Evolutionary conservation across 345 rosid genomes (phyloP).

Genomic region (Corymbia maculata): DNA sequence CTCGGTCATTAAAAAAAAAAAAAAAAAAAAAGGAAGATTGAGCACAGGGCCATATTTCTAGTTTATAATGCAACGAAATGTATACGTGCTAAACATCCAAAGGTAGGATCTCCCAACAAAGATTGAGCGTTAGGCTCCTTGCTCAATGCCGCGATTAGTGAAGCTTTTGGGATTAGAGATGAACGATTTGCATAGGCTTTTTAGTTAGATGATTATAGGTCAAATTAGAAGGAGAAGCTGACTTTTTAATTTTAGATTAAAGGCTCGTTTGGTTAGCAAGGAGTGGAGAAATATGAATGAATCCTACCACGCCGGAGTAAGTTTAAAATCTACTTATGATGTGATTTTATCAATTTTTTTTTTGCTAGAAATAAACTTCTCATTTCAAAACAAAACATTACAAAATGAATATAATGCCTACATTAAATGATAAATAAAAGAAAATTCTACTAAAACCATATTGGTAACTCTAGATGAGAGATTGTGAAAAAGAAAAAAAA

Average conservation of each 20-base stretch:
- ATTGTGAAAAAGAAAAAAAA: too few relatives aligned
- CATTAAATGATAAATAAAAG: too few relatives aligned
- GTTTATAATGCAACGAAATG: background rate
- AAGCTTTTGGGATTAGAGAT: background rate
- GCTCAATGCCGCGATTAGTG: accelerated
- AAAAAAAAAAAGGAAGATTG: too few relatives aligned
- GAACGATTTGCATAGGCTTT: background rate
- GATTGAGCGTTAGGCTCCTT: background rate
- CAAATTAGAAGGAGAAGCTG: background rate
- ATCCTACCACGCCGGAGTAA: accelerated
- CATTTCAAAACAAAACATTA: too few relatives aligned
- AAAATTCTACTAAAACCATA: too few relatives aligned
- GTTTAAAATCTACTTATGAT: too few relatives aligned
- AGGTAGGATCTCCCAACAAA: background rate
- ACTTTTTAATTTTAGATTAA: background rate
- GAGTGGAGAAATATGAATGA: background rate
- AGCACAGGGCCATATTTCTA: background rate
- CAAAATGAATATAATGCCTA: too few relatives aligned
- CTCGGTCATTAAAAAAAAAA: too few relatives aligned
- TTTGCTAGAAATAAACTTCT: too few relatives aligned
- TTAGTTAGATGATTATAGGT: background rate
- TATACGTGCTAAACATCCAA: background rate
- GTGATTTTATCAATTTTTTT: background rate
- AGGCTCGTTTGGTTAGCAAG: background rate
- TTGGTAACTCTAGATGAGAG: too few relatives aligned